These are phyloP conservation scores for Tremellales sp. DNA, from an alignment of 1,284 basidiomycete genomes.

Conservation along the genomic window DNA sequence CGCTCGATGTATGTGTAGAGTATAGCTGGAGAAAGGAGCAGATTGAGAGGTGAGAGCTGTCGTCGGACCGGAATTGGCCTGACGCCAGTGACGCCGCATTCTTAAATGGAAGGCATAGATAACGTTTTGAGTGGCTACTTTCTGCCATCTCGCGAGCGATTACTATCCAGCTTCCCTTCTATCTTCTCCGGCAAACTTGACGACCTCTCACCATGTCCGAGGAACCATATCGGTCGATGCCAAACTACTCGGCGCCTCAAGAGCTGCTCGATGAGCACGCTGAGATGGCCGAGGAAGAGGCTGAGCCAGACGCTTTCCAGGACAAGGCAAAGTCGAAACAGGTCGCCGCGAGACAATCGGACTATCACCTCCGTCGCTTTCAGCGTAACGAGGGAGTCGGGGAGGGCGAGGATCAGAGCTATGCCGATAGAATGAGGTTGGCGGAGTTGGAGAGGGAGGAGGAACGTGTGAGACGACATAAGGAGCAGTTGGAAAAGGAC, in stretches of 20 bases:
- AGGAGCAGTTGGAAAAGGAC: slow-evolving; percentile 76
- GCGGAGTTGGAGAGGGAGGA: slow-evolving; percentile 92
- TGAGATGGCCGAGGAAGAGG: slow-evolving; percentile 85
- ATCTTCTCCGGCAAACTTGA: too few relatives aligned
- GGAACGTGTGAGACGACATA: slow-evolving; percentile 72
- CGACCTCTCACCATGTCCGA: background rate
- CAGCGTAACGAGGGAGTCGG: slow-evolving; percentile 56
- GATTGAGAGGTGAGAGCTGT: background rate
- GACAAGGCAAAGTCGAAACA: slow-evolving; percentile 88
- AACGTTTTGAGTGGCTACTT: background rate
- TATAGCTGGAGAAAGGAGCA: background rate
- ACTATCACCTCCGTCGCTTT: slow-evolving; percentile 93
- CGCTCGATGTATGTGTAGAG: background rate
- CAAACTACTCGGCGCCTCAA: slow-evolving; percentile 87
- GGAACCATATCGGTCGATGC: slow-evolving; percentile 55
- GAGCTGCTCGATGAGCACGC: slow-evolving; percentile 93
- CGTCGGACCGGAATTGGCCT: background rate
- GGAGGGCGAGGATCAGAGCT: slow-evolving; percentile 69
- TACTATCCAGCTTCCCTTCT: too few relatives aligned
- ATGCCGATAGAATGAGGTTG: slow-evolving; percentile 94
- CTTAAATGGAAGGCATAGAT: background rate
- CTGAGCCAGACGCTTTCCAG: slow-evolving; percentile 86
- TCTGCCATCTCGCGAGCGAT: background rate
- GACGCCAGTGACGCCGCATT: background rate
- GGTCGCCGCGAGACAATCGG: slow-evolving; percentile 88